Percentiles rank a stretch among this genome's conserved stretches.
Evolutionary conservation across 768 basidiomycete species (phyloP).

Genomic region (Kondoa malvinella): DNA sequence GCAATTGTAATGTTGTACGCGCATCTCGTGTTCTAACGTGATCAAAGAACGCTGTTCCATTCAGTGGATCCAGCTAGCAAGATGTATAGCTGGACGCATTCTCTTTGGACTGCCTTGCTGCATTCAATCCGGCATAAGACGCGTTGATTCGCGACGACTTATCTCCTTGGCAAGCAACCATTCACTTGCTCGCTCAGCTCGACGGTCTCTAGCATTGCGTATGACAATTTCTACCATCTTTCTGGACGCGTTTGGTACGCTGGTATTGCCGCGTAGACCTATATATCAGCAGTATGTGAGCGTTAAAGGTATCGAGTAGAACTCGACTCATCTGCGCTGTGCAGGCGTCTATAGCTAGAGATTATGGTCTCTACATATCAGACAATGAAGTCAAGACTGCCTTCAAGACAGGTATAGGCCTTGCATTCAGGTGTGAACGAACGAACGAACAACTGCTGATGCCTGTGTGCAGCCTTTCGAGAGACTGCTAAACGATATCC

Average conservation of each 20-base stretch:
- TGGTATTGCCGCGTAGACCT: slow-evolving; percentile 13
- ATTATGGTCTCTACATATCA: slow-evolving; percentile 13
- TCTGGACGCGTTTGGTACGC: slow-evolving; percentile 15
- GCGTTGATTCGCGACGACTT: too few relatives aligned
- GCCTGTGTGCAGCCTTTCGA: too few relatives aligned
- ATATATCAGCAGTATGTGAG: slow-evolving; percentile 17
- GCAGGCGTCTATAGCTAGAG: slow-evolving; percentile 10
- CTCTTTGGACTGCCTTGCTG: too few relatives aligned
- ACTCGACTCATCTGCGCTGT: not conserved
- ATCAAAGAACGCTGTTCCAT: too few relatives aligned
- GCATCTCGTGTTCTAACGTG: too few relatives aligned
- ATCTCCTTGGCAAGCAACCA: too few relatives aligned
- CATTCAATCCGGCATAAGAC: too few relatives aligned
- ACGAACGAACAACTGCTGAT: not conserved
- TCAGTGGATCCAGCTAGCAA: too few relatives aligned
- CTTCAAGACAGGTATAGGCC: slow-evolving; percentile 9
- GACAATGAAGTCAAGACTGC: slow-evolving; percentile 11
- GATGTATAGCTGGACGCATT: too few relatives aligned
- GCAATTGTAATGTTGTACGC: too few relatives aligned
- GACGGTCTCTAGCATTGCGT: too few relatives aligned
- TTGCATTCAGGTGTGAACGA: not conserved
- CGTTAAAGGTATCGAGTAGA: not conserved
- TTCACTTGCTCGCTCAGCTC: too few relatives aligned
- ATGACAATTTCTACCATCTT: not conserved
- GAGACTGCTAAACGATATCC: not conserved